Evolutionary conservation across 73 alveolate genomes (phyloP).

Genomic region (Paramecium bursaria): DNA sequence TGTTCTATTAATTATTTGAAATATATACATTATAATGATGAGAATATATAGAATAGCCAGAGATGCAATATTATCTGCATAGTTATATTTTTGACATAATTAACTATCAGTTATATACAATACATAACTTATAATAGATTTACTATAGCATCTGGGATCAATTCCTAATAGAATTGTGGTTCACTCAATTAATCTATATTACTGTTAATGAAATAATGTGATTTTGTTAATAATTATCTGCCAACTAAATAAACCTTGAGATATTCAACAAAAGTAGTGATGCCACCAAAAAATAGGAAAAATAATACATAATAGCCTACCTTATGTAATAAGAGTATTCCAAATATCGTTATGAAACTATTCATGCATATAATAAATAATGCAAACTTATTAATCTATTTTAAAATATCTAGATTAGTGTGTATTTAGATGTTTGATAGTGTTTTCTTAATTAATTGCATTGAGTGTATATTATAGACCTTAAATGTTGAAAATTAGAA

Average conservation of each 20-base stretch:
- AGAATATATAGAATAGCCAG: slow-evolving; percentile 50
- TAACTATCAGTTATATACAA: slow-evolving; percentile 14
- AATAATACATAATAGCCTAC: slow-evolving; percentile 25
- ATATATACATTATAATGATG: slow-evolving; percentile 21
- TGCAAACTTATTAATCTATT: slow-evolving; percentile 15
- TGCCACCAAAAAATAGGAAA: slow-evolving; percentile 39
- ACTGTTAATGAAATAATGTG: slow-evolving; percentile 22
- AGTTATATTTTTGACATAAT: slow-evolving; percentile 17
- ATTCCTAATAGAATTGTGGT: slow-evolving; percentile 51
- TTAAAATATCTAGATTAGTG: not conserved
- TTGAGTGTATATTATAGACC: slow-evolving; percentile 39
- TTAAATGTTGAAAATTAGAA: slow-evolving; percentile 42
- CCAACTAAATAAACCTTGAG: slow-evolving; percentile 1
- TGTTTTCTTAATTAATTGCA: slow-evolving; percentile 10
- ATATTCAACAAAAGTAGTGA: slow-evolving; percentile 18
- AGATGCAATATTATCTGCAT: slow-evolving; percentile 39
- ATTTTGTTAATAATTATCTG: slow-evolving; percentile 26
- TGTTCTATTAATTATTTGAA: not conserved
- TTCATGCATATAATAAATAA: slow-evolving; percentile 9
- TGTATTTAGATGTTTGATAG: slow-evolving; percentile 1
- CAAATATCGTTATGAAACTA: slow-evolving; percentile 17
- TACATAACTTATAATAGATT: not conserved
- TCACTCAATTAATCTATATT: slow-evolving; percentile 45
- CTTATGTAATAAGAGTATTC: slow-evolving; percentile 34
- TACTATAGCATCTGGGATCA: slow-evolving; percentile 20